phyloP scores from a whole-genome alignment of 306 rosid genomes.

The Acmispon strigosus region DNA sequence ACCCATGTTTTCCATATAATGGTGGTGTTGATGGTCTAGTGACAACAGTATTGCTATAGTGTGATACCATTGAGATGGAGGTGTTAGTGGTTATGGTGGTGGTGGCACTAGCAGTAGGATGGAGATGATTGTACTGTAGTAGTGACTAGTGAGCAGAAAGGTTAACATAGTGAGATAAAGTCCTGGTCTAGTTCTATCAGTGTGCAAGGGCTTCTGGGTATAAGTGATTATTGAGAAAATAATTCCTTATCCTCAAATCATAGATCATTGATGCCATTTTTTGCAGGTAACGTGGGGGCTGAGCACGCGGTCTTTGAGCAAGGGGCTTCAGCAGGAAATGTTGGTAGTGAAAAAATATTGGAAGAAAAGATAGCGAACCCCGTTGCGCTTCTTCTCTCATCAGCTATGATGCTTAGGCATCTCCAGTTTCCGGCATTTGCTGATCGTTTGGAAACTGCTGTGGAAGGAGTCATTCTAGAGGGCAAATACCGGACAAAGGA shows the following conservation, averaged over 20 bases:
- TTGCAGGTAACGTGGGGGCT: conserved; percentile 88
- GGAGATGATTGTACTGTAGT: not conserved
- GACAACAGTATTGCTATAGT: not conserved
- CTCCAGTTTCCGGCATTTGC: conserved; percentile 92
- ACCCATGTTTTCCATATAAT: not conserved
- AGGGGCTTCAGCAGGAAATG: conserved; percentile 97
- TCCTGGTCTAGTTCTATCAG: no score
- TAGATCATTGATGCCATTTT: not conserved
- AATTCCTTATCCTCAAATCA: not conserved
- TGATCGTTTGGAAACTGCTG: conserved; percentile 82
- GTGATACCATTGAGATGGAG: not conserved
- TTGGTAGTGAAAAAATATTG: conserved; percentile 54
- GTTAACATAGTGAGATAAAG: not conserved
- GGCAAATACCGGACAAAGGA: conserved; percentile 74
- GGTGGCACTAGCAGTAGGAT: not conserved
- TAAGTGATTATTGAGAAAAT: not conserved
- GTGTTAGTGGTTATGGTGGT: not conserved
- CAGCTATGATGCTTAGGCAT: conserved; percentile 97
- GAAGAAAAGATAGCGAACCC: conserved; percentile 82
- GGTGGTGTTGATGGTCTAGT: not conserved
- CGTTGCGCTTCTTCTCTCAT: conserved; percentile 84
- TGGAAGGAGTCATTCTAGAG: conserved; percentile 59
- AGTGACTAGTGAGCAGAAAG: not conserved
- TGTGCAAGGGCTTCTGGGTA: not conserved
- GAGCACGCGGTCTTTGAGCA: conserved; percentile 91